phyloP scores from a whole-genome alignment of 176 grass and related monocot genomes.

The Lolium perenne region DNA sequence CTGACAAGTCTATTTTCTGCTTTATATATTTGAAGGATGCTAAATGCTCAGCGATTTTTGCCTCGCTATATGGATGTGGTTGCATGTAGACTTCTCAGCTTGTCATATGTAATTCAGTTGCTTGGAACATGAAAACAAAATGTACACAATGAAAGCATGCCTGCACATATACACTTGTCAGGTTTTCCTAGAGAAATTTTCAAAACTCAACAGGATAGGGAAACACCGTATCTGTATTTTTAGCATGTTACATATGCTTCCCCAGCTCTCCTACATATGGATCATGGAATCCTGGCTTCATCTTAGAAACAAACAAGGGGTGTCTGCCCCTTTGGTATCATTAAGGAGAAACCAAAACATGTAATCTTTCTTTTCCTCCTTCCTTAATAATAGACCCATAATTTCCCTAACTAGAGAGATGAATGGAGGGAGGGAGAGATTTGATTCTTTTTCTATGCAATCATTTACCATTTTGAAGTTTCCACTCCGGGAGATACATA shows the following conservation, averaged over 20 bases:
- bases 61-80: slow-evolving; percentile 20
- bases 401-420: slow-evolving; percentile 1
- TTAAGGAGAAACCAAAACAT: neutral
- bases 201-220: neutral
- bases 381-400: slow-evolving; percentile 15
- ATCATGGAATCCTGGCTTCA: neutral
- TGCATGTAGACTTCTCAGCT: slow-evolving; percentile 20
- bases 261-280: neutral
- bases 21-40: slow-evolving; percentile 16
- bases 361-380: neutral
- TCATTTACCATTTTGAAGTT: slow-evolving; percentile 14
- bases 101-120: slow-evolving; percentile 12
- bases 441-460: slow-evolving; percentile 19
- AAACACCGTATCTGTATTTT: neutral
- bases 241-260: neutral
- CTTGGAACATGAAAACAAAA: slow-evolving; percentile 7
- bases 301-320: neutral
- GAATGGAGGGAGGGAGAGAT: neutral
- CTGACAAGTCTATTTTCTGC: neutral
- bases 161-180: slow-evolving; percentile 2
- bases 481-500: neutral
- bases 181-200: neutral
- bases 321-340: neutral
- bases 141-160: neutral
- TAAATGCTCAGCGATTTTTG: slow-evolving; percentile 14